A percentile compares a stretch with the other conserved stretches of the same genome.
Conservation (phyloP, 768 basidiomycete genomes). For the Tricholoma flavovirens region DNA sequence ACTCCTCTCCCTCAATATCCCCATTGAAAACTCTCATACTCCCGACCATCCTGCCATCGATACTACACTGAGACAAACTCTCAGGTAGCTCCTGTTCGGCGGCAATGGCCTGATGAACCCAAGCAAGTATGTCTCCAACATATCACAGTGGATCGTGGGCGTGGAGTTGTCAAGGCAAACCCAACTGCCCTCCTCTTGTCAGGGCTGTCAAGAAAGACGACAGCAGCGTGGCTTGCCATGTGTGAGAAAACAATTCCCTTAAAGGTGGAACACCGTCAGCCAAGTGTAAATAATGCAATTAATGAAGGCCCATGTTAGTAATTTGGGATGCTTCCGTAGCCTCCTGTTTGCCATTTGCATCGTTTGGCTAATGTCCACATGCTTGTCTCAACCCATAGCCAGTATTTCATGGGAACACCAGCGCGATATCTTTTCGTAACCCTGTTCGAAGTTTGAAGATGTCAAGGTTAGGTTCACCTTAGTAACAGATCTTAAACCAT, state of each 20-base stretch:
- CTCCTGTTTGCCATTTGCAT: slow-evolving; percentile 71
- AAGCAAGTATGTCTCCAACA: slow-evolving; percentile 97
- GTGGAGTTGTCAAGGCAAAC: slow-evolving; percentile 86
- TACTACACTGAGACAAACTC: slow-evolving; percentile 68
- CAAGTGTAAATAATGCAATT: neutral
- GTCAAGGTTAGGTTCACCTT: slow-evolving; percentile 53
- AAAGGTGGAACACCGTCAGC: slow-evolving; percentile 1
- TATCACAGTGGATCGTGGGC: slow-evolving; percentile 97
- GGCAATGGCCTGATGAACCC: slow-evolving; percentile 95
- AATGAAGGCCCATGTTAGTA: slow-evolving; percentile 53
- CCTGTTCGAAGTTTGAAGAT: slow-evolving; percentile 77
- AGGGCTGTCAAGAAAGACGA: slow-evolving; percentile 82
- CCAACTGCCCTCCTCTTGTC: slow-evolving; percentile 81
- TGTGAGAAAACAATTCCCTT: slow-evolving; percentile 73
- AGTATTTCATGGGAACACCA: slow-evolving; percentile 85
- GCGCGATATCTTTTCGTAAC: slow-evolving; percentile 82
- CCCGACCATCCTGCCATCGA: slow-evolving; percentile 71
- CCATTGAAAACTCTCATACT: slow-evolving; percentile 48
- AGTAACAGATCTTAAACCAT: neutral
- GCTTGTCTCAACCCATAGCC: slow-evolving; percentile 65
- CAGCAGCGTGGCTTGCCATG: slow-evolving; percentile 75
- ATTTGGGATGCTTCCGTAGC: slow-evolving; percentile 70
- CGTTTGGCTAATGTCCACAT: slow-evolving; percentile 57
- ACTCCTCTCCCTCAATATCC: slow-evolving; percentile 64
- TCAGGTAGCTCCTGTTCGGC: slow-evolving; percentile 94